phyloP scores from a whole-genome alignment of 1,139 yeast genomes.

The Diutina sp. region DNA sequence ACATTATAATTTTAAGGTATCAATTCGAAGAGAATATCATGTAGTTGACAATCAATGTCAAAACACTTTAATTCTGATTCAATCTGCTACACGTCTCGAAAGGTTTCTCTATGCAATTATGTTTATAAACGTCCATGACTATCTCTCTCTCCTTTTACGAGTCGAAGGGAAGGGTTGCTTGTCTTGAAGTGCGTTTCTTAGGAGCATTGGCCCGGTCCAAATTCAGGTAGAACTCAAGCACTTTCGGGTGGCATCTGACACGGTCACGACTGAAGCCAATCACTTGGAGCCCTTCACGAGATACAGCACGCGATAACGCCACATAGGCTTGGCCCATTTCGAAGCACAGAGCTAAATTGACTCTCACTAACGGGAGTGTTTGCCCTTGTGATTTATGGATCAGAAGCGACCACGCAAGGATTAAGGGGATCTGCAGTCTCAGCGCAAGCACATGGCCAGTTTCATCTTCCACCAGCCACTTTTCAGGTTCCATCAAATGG shows the following conservation, averaged over 20 bases:
- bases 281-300: neutral
- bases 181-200: neutral
- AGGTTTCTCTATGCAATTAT: too few relatives aligned
- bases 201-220: neutral
- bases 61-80: too few relatives aligned
- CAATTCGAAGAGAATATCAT: too few relatives aligned
- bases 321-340: slow-evolving; percentile 96
- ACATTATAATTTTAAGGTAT: too few relatives aligned
- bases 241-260: neutral
- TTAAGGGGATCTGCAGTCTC: slow-evolving; percentile 56
- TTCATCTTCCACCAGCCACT: slow-evolving; percentile 1
- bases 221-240: neutral
- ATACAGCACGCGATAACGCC: slow-evolving; percentile 75
- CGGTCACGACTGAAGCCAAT: neutral
- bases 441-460: neutral
- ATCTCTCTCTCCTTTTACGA: too few relatives aligned
- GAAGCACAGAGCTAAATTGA: slow-evolving; percentile 64
- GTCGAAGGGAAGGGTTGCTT: neutral
- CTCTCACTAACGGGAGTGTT: slow-evolving; percentile 70
- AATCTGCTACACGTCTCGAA: too few relatives aligned
- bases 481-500: neutral
- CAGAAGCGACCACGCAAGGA: slow-evolving; percentile 90
- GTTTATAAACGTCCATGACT: neutral
- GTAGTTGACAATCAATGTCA: too few relatives aligned
- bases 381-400: slow-evolving; percentile 97